A percentile compares a stretch with the other conserved stretches of the same genome.
Evolutionary conservation across 1,284 basidiomycete species (phyloP).

Genomic region (Xerocomus nothofagi): DNA sequence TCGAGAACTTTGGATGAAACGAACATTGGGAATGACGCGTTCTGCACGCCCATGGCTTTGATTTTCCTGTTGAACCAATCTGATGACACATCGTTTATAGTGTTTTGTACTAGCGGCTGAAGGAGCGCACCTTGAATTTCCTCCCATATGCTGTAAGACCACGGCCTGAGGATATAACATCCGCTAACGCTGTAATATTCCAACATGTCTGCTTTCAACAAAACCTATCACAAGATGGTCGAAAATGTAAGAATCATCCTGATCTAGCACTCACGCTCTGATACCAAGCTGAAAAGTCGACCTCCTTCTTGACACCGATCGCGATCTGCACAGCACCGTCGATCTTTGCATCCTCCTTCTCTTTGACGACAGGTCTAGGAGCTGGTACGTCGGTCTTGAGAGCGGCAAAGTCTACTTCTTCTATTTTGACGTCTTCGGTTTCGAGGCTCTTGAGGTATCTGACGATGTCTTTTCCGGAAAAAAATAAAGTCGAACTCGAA

Average conservation of each 20-base stretch:
- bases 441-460: slow-evolving; percentile 74
- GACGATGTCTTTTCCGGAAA: slow-evolving; percentile 74
- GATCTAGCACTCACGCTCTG: slow-evolving; percentile 65
- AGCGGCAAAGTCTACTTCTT: slow-evolving; percentile 73
- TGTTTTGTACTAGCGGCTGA: slow-evolving; percentile 38
- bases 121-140: slow-evolving; percentile 76
- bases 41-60: slow-evolving; percentile 94
- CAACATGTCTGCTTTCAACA: slow-evolving; percentile 98
- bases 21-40: slow-evolving; percentile 99
- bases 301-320: slow-evolving; percentile 92
- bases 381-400: slow-evolving; percentile 51
- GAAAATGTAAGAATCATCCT: neutral
- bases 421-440: slow-evolving; percentile 58
- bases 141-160: slow-evolving; percentile 98
- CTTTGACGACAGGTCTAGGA: slow-evolving; percentile 50
- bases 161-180: slow-evolving; percentile 98
- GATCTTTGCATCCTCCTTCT: slow-evolving; percentile 77
- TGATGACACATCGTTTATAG: slow-evolving; percentile 31
- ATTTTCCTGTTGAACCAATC: slow-evolving; percentile 92
- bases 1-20: slow-evolving; percentile 93
- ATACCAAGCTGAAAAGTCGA: slow-evolving; percentile 93
- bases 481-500: slow-evolving; percentile 69
- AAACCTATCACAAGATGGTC: slow-evolving; percentile 57
- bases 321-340: slow-evolving; percentile 90
- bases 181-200: slow-evolving; percentile 99